Evolutionary conservation across 2,329 filamentous ascomycete genomes (phyloP), one percentile per base, ranked within the genome.

Genomic region (Ceratocystis huliohia): DNA sequence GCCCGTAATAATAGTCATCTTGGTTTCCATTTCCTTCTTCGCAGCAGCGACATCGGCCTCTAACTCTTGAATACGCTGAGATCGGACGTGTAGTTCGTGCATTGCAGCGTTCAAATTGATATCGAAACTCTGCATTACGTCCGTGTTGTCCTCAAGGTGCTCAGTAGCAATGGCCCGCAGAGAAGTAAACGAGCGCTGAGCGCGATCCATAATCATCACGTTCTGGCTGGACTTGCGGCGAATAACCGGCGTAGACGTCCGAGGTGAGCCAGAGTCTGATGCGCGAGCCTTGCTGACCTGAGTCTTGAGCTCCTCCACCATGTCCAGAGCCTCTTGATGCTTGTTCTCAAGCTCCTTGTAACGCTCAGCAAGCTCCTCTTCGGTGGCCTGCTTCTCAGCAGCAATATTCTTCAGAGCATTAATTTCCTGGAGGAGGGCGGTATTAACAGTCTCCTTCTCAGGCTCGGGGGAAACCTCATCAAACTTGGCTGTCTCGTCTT

Each of bases 1-100:
- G 5, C 94, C 94, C 37, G 91, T 90, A 71, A 99, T 97, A 73
- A 99, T 92, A 37, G 90, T 89, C 80, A 93, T 91, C 82, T 99
- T 99, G 69, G 84, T 87, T 73, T 99, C 94, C 88, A 97, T 96
- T 75, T 99, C 94, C 78, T 91, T 96, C 79, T 90, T 94, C 25
- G 91, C 84, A 3, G 85, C 86, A 30, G 86, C 80, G 66, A 96
- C 84, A 71, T 96, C 93, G 5, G 86, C 85, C 75, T 99, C 94
- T 15, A 99, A 80, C 71, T 92, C 87, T 73, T 95, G 89, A 65
- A 96, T 92, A 33, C 92, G 86, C 74, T 97, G 92, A 48, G 92
- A 92, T 53, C 92, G 86, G 8, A 82, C 82, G 70, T 96, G 88
- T 44, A 99, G 80, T 74, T 99, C 94, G 71, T 94, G 89, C 86